Percentiles rank a stretch among this genome's conserved stretches.
These are phyloP conservation scores for Furcasterigmium furcatum DNA, from an alignment of 2,329 filamentous ascomycete genomes.

Conservation along the genomic window DNA sequence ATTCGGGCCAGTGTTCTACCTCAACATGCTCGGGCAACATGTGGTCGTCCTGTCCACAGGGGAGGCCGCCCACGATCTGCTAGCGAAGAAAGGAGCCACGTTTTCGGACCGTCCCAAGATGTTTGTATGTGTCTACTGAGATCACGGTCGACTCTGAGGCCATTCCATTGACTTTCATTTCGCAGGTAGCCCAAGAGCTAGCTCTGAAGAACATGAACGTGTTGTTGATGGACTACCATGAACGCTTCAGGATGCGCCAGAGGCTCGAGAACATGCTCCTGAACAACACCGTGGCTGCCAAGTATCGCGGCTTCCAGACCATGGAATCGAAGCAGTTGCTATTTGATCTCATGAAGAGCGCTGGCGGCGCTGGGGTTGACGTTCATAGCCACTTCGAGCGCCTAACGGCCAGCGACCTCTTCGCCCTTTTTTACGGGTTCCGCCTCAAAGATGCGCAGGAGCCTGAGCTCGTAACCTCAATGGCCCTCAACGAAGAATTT, in stretches of 20 bases:
- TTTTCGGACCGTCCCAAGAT: conserved; percentile 21
- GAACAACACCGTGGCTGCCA: conserved; percentile 18
- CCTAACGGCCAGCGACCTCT: conserved; percentile 30
- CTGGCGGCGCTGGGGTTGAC: conserved; percentile 20
- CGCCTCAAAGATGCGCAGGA: conserved; percentile 23
- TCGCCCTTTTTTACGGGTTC: conserved; percentile 30
- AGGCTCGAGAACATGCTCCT: conserved; percentile 31
- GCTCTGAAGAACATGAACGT: conserved; percentile 30
- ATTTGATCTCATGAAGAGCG: conserved; percentile 31
- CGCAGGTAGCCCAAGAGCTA: conserved; percentile 27
- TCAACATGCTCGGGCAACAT: conserved; percentile 15
- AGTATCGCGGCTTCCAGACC: conserved; percentile 37
- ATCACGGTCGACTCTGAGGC: too few species aligned
- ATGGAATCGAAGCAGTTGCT: conserved; percentile 42
- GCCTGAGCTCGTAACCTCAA: conserved; percentile 16
- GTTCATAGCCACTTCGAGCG: conserved; percentile 28
- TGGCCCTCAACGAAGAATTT: conserved; percentile 20
- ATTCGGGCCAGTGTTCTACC: conserved; percentile 17
- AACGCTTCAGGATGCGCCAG: conserved; percentile 32
- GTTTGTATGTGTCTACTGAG: too few species aligned
- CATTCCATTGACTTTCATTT: too few species aligned
- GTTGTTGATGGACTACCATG: conserved; percentile 36
- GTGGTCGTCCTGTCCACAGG: conserved; percentile 16
- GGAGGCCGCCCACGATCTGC: conserved; percentile 16
- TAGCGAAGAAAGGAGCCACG: conserved; percentile 10